These are phyloP conservation scores for Xylaria polymorpha DNA, from an alignment of 2,329 filamentous ascomycete species.

Conservation along the genomic window DNA sequence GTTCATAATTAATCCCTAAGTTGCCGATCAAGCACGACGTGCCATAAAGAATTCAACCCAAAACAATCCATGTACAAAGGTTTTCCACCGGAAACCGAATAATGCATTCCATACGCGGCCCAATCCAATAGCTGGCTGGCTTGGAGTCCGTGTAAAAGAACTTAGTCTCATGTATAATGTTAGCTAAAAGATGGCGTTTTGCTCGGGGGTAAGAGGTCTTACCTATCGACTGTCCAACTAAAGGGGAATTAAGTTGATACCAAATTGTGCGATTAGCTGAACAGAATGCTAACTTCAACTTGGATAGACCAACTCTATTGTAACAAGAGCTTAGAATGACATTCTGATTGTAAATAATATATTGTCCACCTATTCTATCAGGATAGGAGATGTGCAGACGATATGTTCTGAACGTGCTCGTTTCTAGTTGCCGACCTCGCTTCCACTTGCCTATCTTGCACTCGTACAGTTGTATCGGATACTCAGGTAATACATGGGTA, in stretches of 20 bases:
- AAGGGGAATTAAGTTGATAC: background rate
- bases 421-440: no score
- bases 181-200: background rate
- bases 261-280: background rate
- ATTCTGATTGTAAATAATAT: no score
- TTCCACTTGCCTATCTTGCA: no score
- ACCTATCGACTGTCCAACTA: background rate
- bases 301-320: background rate
- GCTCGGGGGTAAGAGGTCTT: background rate
- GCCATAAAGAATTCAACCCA: background rate
- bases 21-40: background rate
- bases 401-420: no score
- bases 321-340: no score
- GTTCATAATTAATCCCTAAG: background rate
- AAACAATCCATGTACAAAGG: background rate
- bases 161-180: no score
- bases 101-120: background rate
- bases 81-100: no score
- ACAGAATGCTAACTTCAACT: background rate
- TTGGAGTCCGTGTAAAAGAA: background rate
- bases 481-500: no score
- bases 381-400: no score
- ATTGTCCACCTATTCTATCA: no score
- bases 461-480: no score
- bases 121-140: background rate